phyloP scores from a whole-genome alignment of 768 basidiomycete genomes.

The Steccherinum ochraceum region DNA sequence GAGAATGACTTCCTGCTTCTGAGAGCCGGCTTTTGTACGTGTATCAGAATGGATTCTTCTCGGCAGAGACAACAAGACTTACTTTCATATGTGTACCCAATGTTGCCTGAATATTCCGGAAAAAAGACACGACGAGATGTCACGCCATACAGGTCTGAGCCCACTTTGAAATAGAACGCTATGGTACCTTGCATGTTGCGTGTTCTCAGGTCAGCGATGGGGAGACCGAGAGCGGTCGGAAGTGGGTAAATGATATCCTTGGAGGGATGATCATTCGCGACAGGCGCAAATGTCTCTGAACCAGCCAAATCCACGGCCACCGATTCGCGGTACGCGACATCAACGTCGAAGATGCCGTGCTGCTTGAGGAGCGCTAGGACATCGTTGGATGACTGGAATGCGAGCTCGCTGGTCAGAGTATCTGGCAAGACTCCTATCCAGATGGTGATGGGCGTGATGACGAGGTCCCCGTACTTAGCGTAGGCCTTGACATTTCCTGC shows the following conservation, averaged over 20 bases:
- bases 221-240: constrained; percentile 30
- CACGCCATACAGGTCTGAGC: constrained; percentile 26
- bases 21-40: constrained; percentile 13
- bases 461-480: too few species aligned
- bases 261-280: constrained; percentile 19
- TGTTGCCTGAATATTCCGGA: constrained; percentile 17
- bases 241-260: constrained; percentile 27
- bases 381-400: constrained; percentile 11
- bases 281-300: constrained; percentile 15
- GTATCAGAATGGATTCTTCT: constrained; percentile 12
- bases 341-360: constrained; percentile 14
- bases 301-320: constrained; percentile 6
- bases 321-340: constrained; percentile 19
- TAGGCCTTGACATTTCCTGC: too few species aligned
- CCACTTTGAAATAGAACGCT: constrained; percentile 28
- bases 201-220: constrained; percentile 28
- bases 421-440: constrained; percentile 22
- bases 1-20: constrained; percentile 24
- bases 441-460: constrained; percentile 14
- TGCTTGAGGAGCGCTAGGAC: constrained; percentile 15
- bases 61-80: constrained; percentile 15
- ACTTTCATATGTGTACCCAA: constrained; percentile 6
- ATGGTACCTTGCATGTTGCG: constrained; percentile 29
- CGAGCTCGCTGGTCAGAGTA: constrained; percentile 13
- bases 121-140: constrained; percentile 30